Percentiles rank a stretch among this genome's conserved stretches.
Conservation (phyloP, 1,284 basidiomycete genomes). For the Austroboletus niveus region DNA sequence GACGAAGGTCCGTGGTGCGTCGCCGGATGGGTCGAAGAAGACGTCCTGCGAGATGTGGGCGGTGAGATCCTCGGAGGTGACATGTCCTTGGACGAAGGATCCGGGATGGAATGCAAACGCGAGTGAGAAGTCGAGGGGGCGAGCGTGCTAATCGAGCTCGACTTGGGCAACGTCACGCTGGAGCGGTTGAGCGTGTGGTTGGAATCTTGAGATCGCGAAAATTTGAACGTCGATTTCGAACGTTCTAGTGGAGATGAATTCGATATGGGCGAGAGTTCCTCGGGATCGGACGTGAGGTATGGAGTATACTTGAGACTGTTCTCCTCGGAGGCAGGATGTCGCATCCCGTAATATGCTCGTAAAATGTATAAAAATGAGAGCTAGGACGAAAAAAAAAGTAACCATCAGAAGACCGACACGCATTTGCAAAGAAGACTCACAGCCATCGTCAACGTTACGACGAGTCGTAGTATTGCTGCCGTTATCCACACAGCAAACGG, state of each 20-base stretch:
- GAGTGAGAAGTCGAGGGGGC: slow-evolving; percentile 26
- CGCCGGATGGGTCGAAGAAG: slow-evolving; percentile 10
- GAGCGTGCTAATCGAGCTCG: slow-evolving; percentile 29
- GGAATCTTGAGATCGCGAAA: slow-evolving; percentile 21
- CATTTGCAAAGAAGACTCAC: slow-evolving; percentile 38
- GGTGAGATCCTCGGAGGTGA: slow-evolving; percentile 21
- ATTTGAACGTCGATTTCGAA: slow-evolving; percentile 15
- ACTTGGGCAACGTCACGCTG: slow-evolving; percentile 24
- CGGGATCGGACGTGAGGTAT: slow-evolving; percentile 22
- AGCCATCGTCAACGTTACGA: slow-evolving; percentile 46
- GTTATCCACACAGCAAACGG: slow-evolving; percentile 53
- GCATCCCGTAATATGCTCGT: slow-evolving; percentile 15
- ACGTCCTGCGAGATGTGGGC: slow-evolving; percentile 18
- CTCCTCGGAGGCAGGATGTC: slow-evolving; percentile 17
- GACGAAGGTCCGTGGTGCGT: slow-evolving; percentile 3
- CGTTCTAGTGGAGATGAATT: slow-evolving; percentile 13
- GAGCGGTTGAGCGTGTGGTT: slow-evolving; percentile 23
- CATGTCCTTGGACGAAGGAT: slow-evolving; percentile 6
- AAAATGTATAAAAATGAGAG: slow-evolving; percentile 33
- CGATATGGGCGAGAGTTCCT: slow-evolving; percentile 20
- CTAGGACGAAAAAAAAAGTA: slow-evolving; percentile 26
- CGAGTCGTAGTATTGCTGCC: slow-evolving; percentile 48
- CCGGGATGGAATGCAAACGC: slow-evolving; percentile 17
- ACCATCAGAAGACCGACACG: slow-evolving; percentile 5
- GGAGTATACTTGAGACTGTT: slow-evolving; percentile 15